Percentiles rank a stretch among this genome's conserved stretches.
These are phyloP conservation scores for Combretum micranthum DNA, from an alignment of 345 rosid genomes.

Conservation along the genomic window DNA sequence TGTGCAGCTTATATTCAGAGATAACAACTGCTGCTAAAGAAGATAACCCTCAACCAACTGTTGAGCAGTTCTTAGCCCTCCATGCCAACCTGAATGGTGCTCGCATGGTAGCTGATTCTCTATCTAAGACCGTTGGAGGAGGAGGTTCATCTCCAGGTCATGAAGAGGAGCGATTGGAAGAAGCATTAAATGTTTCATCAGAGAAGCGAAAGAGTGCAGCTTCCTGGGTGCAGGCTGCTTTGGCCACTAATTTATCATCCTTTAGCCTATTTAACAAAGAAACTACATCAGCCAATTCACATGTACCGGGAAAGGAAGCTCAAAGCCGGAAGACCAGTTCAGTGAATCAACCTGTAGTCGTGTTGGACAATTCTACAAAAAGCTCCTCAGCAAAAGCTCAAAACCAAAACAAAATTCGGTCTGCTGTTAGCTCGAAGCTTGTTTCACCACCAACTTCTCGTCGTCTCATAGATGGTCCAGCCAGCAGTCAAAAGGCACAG, in stretches of 20 bases:
- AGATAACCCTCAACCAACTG: constrained; percentile 81
- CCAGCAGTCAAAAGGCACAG: constrained; percentile 36
- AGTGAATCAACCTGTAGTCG: constrained; percentile 39
- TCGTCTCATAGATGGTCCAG: constrained; percentile 37
- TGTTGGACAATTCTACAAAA: constrained; percentile 47
- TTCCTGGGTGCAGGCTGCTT: constrained; percentile 88
- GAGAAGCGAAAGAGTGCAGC: constrained; percentile 67
- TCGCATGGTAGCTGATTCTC: constrained; percentile 46
- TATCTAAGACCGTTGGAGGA: constrained; percentile 34
- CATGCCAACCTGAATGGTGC: constrained; percentile 52
- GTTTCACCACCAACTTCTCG: constrained; percentile 66
- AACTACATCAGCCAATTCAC: constrained; percentile 15
- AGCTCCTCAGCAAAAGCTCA: constrained; percentile 39
- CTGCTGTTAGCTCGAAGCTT: constrained; percentile 57
- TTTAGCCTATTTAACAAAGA: constrained; percentile 65
- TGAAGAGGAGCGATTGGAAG: constrained; percentile 57
- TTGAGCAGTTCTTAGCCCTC: constrained; percentile 81
- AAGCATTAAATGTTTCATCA: constrained; percentile 46
- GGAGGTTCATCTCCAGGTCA: constrained; percentile 42
- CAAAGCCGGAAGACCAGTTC: constrained; percentile 27
- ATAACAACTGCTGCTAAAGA: constrained; percentile 67
- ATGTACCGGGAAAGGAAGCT: background rate
- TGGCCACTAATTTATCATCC: constrained; percentile 67
- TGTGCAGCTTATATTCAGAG: constrained; percentile 64
- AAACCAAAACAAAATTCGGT: constrained; percentile 37